These are phyloP conservation scores for Microdochium paspali DNA, from an alignment of 2,329 filamentous ascomycete species.

Conservation along the genomic window DNA sequence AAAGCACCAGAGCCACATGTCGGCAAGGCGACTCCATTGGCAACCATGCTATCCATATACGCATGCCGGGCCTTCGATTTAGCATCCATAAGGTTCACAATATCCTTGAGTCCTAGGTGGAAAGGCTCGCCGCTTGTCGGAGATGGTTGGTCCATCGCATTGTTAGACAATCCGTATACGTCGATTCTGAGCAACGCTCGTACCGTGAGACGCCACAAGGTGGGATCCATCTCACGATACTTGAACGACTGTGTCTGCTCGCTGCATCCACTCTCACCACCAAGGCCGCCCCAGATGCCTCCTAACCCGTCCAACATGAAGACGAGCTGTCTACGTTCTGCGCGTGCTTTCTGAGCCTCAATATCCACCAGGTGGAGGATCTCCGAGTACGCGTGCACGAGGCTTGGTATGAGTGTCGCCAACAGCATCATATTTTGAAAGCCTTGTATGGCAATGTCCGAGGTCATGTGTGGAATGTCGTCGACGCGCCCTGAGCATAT, in stretches of 20 bases:
- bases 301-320: constrained; percentile 38
- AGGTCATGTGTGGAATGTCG: constrained; percentile 4
- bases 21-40: constrained; percentile 23
- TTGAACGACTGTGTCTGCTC: constrained; percentile 20
- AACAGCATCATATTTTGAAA: constrained; percentile 53
- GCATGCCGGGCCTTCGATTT: constrained; percentile 38
- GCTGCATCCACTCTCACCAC: neutral
- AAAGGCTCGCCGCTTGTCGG: constrained; percentile 2
- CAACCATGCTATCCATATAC: constrained; percentile 34
- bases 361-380: constrained; percentile 45
- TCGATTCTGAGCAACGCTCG: constrained; percentile 46
- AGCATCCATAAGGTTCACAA: constrained; percentile 43
- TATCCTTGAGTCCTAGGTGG: constrained; percentile 43
- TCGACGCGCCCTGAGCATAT: constrained; percentile 34
- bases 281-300: constrained; percentile 34
- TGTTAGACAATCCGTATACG: constrained; percentile 39
- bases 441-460: constrained; percentile 32
- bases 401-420: constrained; percentile 45
- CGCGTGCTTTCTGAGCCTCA: constrained; percentile 34
- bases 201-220: constrained; percentile 43
- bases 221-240: constrained; percentile 36
- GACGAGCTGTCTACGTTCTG: constrained; percentile 27
- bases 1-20: constrained; percentile 10
- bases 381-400: constrained; percentile 45
- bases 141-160: constrained; percentile 1